Percentiles rank a stretch among this genome's conserved stretches.
Evolutionary conservation across 345 rosid species (phyloP).

Genomic region (Conringia planisiliqua): DNA sequence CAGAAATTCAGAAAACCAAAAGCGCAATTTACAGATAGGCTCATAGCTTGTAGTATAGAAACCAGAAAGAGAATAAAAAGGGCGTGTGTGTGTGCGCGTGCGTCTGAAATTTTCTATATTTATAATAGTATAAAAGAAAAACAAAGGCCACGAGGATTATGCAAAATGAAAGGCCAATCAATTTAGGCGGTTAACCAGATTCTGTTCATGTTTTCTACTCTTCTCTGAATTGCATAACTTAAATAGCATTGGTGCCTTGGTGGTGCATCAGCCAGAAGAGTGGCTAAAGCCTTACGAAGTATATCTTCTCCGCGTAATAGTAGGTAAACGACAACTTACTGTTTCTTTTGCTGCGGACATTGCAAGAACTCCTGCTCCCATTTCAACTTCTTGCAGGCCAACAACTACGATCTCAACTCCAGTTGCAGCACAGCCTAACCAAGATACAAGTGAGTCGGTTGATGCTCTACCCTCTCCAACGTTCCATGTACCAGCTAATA

Average conservation of each 20-base stretch:
- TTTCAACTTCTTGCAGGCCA: constrained; percentile 85
- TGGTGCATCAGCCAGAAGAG: background rate
- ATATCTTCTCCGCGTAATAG: background rate
- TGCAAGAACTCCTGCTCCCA: constrained; percentile 90
- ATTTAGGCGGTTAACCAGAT: background rate
- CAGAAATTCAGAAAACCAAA: background rate
- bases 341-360: constrained; percentile 91
- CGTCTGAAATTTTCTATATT: background rate
- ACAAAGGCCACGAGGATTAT: background rate
- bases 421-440: constrained; percentile 63
- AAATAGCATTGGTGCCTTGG: background rate
- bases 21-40: background rate
- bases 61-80: constrained; percentile 2
- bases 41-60: background rate
- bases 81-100: background rate
- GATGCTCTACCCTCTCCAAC: constrained; percentile 80
- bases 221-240: constrained; percentile 6
- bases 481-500: constrained; percentile 73
- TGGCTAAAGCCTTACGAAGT: background rate
- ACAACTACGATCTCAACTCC: constrained; percentile 70
- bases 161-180: background rate
- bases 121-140: background rate
- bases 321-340: no score
- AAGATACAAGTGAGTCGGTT: constrained; percentile 55
- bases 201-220: background rate